phyloP scores from a whole-genome alignment of 192 early-diverging fungal species.

The Backusella luteola region DNA sequence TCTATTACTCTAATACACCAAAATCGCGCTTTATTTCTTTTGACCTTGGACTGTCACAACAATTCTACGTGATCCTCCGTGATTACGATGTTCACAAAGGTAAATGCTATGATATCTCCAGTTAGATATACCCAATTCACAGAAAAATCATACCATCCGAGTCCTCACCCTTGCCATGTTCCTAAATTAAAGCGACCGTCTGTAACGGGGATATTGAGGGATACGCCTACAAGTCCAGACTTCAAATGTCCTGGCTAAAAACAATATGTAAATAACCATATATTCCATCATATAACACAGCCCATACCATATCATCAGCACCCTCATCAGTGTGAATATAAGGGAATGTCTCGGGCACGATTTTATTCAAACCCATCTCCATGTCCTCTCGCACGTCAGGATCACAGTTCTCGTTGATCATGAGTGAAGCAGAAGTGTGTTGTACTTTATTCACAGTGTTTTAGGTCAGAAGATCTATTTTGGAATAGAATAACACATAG shows the following conservation, averaged over 20 bases:
- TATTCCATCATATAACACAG: neutral
- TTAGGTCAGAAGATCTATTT: neutral
- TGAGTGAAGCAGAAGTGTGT: slow-evolving; percentile 88
- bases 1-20: neutral
- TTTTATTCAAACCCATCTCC: slow-evolving; percentile 80
- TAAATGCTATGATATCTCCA: slow-evolving; percentile 52
- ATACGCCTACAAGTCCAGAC: slow-evolving; percentile 75
- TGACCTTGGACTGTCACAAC: slow-evolving; percentile 80
- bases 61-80: slow-evolving; percentile 57
- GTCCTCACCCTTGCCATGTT: slow-evolving; percentile 76
- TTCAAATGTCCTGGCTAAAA: slow-evolving; percentile 84
- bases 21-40: slow-evolving; percentile 36
- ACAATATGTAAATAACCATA: neutral
- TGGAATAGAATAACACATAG: neutral
- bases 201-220: slow-evolving; percentile 82
- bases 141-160: neutral
- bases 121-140: neutral
- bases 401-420: slow-evolving; percentile 88
- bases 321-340: slow-evolving; percentile 88
- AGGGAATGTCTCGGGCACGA: slow-evolving; percentile 76
- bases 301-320: slow-evolving; percentile 77
- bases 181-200: slow-evolving; percentile 78
- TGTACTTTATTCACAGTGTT: slow-evolving; percentile 51
- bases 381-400: slow-evolving; percentile 74
- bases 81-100: slow-evolving; percentile 70